phyloP scores from a whole-genome alignment of 2,329 filamentous ascomycete genomes.

The Pseudocercospora ulei region DNA sequence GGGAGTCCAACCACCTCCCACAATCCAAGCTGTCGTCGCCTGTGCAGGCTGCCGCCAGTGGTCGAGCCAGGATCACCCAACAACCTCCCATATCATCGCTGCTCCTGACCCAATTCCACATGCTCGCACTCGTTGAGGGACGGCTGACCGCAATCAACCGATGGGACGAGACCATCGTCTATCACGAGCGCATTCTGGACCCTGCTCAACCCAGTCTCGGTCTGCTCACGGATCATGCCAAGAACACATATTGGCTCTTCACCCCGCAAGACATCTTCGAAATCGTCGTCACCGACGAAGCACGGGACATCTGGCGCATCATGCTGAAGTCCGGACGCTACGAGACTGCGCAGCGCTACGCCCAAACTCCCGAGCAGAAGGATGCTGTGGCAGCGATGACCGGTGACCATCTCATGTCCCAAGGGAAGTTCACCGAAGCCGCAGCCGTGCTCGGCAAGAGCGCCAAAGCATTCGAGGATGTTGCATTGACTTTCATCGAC shows the following conservation, averaged over 20 bases:
- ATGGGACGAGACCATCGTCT: conserved; percentile 73
- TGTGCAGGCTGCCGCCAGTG: conserved; percentile 52
- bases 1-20: conserved; percentile 66
- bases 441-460: conserved; percentile 87
- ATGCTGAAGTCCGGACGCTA: conserved; percentile 81
- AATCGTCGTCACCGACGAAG: conserved; percentile 80
- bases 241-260: conserved; percentile 96
- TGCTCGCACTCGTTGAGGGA: conserved; percentile 71
- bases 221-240: conserved; percentile 78
- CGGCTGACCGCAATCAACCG: conserved; percentile 78
- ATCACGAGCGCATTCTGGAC: conserved; percentile 77
- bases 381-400: conserved; percentile 87
- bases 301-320: conserved; percentile 87
- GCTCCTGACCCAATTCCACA: conserved; percentile 86
- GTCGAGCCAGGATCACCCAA: conserved; percentile 52
- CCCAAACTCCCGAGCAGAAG: conserved; percentile 67
- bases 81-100: conserved; percentile 69
- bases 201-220: conserved; percentile 70
- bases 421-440: conserved; percentile 74
- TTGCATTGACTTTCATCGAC: conserved; percentile 83
- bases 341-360: conserved; percentile 76
- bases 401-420: conserved; percentile 74
- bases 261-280: conserved; percentile 87
- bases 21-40: conserved; percentile 60
- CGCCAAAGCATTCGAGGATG: conserved; percentile 93